These are phyloP conservation scores for Phanerochaete sordida DNA, from an alignment of 768 basidiomycete genomes.

Conservation along the genomic window DNA sequence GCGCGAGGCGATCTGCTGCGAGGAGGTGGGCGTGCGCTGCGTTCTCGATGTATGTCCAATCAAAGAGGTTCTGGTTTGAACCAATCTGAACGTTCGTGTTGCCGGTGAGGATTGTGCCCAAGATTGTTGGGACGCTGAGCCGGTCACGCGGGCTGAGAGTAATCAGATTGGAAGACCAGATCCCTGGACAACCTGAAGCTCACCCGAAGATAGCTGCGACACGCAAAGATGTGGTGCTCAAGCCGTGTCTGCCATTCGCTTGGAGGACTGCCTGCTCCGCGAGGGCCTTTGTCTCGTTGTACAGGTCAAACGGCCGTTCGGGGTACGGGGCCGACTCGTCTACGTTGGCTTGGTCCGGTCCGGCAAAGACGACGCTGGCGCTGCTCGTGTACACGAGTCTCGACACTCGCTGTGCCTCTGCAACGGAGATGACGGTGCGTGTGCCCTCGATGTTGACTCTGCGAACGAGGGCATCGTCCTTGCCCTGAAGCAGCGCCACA, in stretches of 20 bases:
- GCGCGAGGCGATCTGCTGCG: constrained; percentile 41
- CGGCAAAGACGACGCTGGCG: constrained; percentile 48
- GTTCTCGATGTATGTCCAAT: constrained; percentile 57
- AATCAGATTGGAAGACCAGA: too few species aligned
- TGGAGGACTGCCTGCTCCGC: constrained; percentile 47
- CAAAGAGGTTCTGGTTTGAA: constrained; percentile 30
- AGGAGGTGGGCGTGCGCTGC: constrained; percentile 55
- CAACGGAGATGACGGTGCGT: constrained; percentile 39
- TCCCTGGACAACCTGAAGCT: too few species aligned
- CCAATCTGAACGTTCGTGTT: constrained; percentile 31
- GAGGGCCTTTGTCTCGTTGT: constrained; percentile 50
- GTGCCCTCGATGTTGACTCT: constrained; percentile 55
- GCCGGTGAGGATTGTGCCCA: neutral
- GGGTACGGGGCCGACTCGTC: constrained; percentile 45
- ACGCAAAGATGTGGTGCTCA: constrained; percentile 49
- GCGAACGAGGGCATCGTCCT: neutral
- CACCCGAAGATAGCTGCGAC: too few species aligned
- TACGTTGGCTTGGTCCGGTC: constrained; percentile 39
- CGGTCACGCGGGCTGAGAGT: neutral
- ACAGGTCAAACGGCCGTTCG: constrained; percentile 38
- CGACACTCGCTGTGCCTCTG: constrained; percentile 34
- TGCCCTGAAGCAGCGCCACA: neutral
- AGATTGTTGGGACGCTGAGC: neutral
- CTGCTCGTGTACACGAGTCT: constrained; percentile 53
- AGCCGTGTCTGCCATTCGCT: constrained; percentile 37